Conservation (phyloP, 2,329 filamentous ascomycete species). For the Parafenestella ontariensis region DNA sequence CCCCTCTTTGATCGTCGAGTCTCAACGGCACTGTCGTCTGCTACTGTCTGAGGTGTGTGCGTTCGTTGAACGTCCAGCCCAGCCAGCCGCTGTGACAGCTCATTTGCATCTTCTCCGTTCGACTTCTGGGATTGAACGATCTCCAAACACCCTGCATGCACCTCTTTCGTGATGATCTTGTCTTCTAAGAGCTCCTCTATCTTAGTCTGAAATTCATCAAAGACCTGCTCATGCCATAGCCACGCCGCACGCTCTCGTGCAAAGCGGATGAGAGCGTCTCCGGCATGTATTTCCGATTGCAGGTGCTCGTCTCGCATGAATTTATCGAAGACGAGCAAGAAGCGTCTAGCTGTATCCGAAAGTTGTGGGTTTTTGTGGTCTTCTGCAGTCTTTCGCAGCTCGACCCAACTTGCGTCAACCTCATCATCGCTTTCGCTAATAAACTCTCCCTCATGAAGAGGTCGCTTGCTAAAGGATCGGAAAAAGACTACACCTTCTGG, state of each 20-base stretch:
- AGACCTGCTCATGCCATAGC: slow-evolving; percentile 30
- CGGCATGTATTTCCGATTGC: slow-evolving; percentile 39
- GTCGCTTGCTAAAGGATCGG: slow-evolving; percentile 49
- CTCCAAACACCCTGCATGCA: slow-evolving; percentile 23
- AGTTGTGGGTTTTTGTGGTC: slow-evolving; percentile 18
- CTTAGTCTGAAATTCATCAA: slow-evolving; percentile 40
- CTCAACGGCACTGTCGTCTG: neutral
- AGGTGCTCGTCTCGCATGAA: slow-evolving; percentile 49
- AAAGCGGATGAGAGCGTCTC: slow-evolving; percentile 52
- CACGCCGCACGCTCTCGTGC: slow-evolving; percentile 26
- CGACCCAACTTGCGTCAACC: slow-evolving; percentile 48
- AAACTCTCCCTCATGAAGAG: slow-evolving; percentile 45
- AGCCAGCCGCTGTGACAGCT: slow-evolving; percentile 7
- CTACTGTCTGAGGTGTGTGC: neutral
- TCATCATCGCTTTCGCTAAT: slow-evolving; percentile 56
- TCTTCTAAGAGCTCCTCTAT: slow-evolving; percentile 39
- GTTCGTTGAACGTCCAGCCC: slow-evolving; percentile 2
- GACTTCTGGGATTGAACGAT: slow-evolving; percentile 8
- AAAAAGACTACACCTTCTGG: slow-evolving; percentile 47
- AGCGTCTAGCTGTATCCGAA: slow-evolving; percentile 30
- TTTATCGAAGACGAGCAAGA: slow-evolving; percentile 48
- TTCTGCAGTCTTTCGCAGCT: slow-evolving; percentile 35
- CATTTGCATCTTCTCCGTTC: neutral
- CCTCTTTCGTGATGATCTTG: slow-evolving; percentile 32
- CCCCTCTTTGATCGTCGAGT: neutral